Base-by-base conservation (phyloP, 306 rosid genomes). In the Begonia loranthoides region DNA sequence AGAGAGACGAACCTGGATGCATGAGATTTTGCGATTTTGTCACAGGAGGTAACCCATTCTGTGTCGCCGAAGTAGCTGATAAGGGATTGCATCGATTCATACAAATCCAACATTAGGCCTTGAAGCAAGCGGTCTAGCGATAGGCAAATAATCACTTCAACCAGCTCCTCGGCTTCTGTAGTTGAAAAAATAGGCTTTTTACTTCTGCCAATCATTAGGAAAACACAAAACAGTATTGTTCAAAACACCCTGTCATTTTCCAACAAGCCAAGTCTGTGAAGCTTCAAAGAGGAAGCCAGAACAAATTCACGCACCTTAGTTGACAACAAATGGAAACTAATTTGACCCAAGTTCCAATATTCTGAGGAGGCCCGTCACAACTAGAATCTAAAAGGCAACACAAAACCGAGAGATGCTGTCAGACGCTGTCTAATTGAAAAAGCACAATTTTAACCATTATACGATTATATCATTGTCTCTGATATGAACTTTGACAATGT, bases 21-120 rank as follows among this genome's bases (percentile, higher is more conserved):
- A 68, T 85, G 63, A 73, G 76, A 77, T 61, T 82, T 89, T 53
- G 90, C 94, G 63, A 89, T 79, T 55, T 66, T 80, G 50, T 77
- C 77, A 68, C 87, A 82, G 69, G 85, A 76, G 63, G 78, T 51
- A 50, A 47, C 36, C 95, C 97, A 89, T 59, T 89, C 95, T 39
- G 58, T 41, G 51, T 85, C 85, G 13, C 82, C 75, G 64, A 89
- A 82, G 80, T 79, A 89, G 70, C 67, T 47, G 58, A 89, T 69
- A 55, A 63, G 59, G 10, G 90, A 73, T 62, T 73, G 76, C 79
- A 85, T 48, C 68, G 87, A 85, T 48, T 82, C 81, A 15, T 70
- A 65, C 71, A 89, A 67, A 66, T 75, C 84, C 51, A 67, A 51
- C 62, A 62, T 39, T 43, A 89, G 65, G 59, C 97, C 97, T 52